These are phyloP conservation scores for Fragilaria crotonensis DNA, from an alignment of 108 stramenopile genomes.

Conservation along the genomic window DNA sequence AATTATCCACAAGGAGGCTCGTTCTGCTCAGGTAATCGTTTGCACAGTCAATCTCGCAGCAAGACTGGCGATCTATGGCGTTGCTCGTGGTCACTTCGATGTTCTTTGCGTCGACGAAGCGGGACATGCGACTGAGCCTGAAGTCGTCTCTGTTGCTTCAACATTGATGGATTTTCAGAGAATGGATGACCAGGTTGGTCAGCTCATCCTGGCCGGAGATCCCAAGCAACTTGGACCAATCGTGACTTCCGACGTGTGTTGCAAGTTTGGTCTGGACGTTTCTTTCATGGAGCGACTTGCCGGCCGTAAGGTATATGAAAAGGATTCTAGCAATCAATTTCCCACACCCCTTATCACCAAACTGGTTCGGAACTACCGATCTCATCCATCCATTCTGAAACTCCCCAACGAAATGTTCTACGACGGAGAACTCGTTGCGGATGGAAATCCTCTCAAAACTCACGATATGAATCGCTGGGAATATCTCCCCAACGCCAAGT, in stretches of 20 bases:
- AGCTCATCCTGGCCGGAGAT: constrained; percentile 56
- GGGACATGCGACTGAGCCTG: constrained; percentile 62
- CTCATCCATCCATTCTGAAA: constrained; percentile 51
- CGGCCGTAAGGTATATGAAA: constrained; percentile 12
- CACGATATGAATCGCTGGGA: constrained; percentile 42
- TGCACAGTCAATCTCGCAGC: constrained; percentile 37
- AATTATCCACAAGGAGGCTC: not conserved
- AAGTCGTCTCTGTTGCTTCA: constrained; percentile 27
- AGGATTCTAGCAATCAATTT: constrained; percentile 13
- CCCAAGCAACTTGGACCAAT: constrained; percentile 65
- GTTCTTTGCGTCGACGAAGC: constrained; percentile 53
- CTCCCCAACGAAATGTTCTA: constrained; percentile 57
- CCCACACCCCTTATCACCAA: constrained; percentile 37
- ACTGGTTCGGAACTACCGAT: constrained; percentile 58
- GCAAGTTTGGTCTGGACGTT: constrained; percentile 34
- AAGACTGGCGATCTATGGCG: constrained; percentile 27
- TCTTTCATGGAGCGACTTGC: constrained; percentile 53
- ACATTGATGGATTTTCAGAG: constrained; percentile 18
- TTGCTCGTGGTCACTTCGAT: constrained; percentile 38
- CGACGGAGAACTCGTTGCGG: constrained; percentile 28
- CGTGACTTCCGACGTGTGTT: constrained; percentile 35
- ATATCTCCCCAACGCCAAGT: constrained; percentile 38
- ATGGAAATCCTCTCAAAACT: constrained; percentile 31
- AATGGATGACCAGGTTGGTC: not conserved
- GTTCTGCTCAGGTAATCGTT: constrained; percentile 26